These are phyloP conservation scores for Sesbania bispinosa DNA, from an alignment of 306 rosid species.

Conservation along the genomic window DNA sequence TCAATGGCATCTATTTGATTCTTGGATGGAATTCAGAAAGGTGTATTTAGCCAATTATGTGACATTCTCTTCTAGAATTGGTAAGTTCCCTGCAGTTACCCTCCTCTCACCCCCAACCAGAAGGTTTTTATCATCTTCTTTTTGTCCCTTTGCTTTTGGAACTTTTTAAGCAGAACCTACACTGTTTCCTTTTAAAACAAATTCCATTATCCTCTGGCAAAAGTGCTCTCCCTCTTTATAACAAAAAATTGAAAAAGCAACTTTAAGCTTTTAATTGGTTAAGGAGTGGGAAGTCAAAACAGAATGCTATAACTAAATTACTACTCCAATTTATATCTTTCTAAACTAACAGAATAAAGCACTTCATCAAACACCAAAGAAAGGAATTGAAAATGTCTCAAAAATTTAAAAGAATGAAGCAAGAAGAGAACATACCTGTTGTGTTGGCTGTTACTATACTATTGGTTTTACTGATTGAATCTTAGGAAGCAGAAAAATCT, in stretches of 20 bases:
- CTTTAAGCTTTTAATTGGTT: constrained; percentile 32
- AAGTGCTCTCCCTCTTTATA: constrained; percentile 42
- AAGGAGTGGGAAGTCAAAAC: constrained; percentile 35
- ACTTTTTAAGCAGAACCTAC: constrained; percentile 35
- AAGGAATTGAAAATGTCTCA: neutral
- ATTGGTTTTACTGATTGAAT: constrained; percentile 8
- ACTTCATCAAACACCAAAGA: constrained; percentile 11
- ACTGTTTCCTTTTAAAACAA: constrained; percentile 29
- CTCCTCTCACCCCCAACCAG: constrained; percentile 6
- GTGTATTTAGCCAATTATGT: constrained; percentile 30
- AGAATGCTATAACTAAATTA: constrained; percentile 26
- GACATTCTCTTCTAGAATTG: constrained; percentile 29
- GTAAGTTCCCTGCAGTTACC: constrained; percentile 22
- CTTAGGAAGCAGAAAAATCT: constrained; percentile 27
- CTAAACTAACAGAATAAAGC: constrained; percentile 4
- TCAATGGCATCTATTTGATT: constrained; percentile 6
- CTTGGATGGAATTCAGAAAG: constrained; percentile 19
- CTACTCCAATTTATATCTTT: neutral
- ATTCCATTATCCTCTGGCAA: constrained; percentile 26
- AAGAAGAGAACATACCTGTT: constrained; percentile 38
- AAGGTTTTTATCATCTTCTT: constrained; percentile 42
- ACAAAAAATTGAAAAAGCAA: constrained; percentile 23
- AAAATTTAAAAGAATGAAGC: constrained; percentile 2
- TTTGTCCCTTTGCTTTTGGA: constrained; percentile 67
- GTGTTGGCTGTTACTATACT: constrained; percentile 10